phyloP scores from a whole-genome alignment of 2,329 filamentous ascomycete species.

The Cadophora luteo-olivacea region DNA sequence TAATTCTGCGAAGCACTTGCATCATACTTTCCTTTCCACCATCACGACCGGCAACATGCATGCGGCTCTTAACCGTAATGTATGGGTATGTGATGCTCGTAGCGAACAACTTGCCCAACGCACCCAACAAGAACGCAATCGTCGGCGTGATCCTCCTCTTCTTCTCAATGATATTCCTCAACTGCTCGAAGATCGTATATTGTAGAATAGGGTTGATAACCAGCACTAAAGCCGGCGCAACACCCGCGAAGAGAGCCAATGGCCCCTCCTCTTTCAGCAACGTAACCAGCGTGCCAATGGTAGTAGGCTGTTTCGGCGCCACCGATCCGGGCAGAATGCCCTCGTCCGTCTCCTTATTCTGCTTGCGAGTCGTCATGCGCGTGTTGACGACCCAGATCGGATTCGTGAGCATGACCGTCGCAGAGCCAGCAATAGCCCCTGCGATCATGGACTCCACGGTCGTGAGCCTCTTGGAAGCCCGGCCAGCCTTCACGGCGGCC shows the following conservation, averaged over 20 bases:
- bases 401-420: slow-evolving; percentile 95
- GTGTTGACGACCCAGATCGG: slow-evolving; percentile 99
- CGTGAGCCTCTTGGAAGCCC: slow-evolving; percentile 81
- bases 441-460: slow-evolving; percentile 95
- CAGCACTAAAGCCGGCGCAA: slow-evolving; percentile 88
- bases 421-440: slow-evolving; percentile 89
- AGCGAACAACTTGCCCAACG: slow-evolving; percentile 91
- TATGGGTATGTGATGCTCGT: slow-evolving; percentile 97
- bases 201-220: slow-evolving; percentile 98
- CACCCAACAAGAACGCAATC: slow-evolving; percentile 89
- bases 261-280: slow-evolving; percentile 86
- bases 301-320: slow-evolving; percentile 66
- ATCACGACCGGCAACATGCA: slow-evolving; percentile 85
- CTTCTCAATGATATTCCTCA: slow-evolving; percentile 90
- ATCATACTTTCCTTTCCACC: slow-evolving; percentile 83
- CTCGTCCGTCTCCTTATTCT: slow-evolving; percentile 52
- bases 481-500: slow-evolving; percentile 75
- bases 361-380: slow-evolving; percentile 90
- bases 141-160: slow-evolving; percentile 77
- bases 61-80: slow-evolving; percentile 97
- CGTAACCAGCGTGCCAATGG: slow-evolving; percentile 79
- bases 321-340: slow-evolving; percentile 51
- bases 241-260: slow-evolving; percentile 85
- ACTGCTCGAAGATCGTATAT: slow-evolving; percentile 98
- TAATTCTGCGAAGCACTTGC: slow-evolving; percentile 77